Base-by-base conservation (phyloP, 164 flowering plant species). In the Taxillus chinensis region DNA sequence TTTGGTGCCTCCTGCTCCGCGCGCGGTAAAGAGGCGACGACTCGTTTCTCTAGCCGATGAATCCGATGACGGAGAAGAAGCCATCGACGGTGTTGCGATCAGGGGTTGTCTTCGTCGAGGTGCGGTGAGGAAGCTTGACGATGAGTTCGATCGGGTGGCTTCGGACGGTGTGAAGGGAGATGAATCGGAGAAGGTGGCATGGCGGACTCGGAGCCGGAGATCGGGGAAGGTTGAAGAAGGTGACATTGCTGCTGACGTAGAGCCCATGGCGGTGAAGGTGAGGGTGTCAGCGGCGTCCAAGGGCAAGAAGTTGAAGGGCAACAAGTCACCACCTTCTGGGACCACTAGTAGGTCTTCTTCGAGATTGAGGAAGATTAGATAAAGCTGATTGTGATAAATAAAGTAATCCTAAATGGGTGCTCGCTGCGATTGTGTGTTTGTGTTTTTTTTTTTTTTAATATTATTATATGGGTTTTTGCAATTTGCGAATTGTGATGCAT, bases 1-100 rank as follows among this genome's bases (percentile, higher is more conserved):
- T 3, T 71, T 79, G 8, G 76, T 84, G 4, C 86, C 84, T 3
- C 75, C 81, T 17, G 83, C 86, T 40, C 91, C 86, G 8, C 42
- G 63, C 3, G 73, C 74, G 5, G 46, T 55, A 27, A 83, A 81
- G 73, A 59, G 77, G 39, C 67, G 79, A 45, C 58, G 80, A 45
- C 64, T 51, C 4, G 11, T 74, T 63, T 62, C 64, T 46, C 7
- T 67, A 66, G 37, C 64, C 38, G 71, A 69, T 4, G 80, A 71
- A 7, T 76, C 63, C 1, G 79, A 70, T 8, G 45, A 46, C 12
- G 65, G 45, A 0, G 57, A 6, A 12, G 67, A 52, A 8, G 64
- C 45, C 41, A 56, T 46, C 9, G 55, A 69, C 41, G 70, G 52
- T 58, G 62, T 38, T 45, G 43, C 4, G 38, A 13, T 5, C 39